phyloP scores from a whole-genome alignment of 2,329 filamentous ascomycete species.

The Trichoderma hamatum region DNA sequence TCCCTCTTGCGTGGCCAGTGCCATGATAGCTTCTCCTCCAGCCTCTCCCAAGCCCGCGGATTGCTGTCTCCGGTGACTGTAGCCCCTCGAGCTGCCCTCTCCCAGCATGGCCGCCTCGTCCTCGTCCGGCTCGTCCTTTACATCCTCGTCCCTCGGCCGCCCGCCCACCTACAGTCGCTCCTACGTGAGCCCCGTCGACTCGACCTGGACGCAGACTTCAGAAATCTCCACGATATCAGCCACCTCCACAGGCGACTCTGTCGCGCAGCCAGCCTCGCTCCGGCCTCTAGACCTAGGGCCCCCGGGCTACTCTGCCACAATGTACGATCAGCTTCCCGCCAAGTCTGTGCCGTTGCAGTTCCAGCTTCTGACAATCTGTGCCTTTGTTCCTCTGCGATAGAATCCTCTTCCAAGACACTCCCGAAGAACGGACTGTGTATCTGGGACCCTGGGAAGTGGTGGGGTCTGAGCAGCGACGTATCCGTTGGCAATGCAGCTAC shows the following conservation, averaged over 20 bases:
- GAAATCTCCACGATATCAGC: constrained; percentile 49
- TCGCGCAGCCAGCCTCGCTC: constrained; percentile 44
- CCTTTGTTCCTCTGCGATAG: constrained; percentile 37
- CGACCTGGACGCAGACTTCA: constrained; percentile 52
- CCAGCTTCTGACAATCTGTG: constrained; percentile 31
- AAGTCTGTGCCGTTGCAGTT: neutral
- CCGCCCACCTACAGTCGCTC: constrained; percentile 47
- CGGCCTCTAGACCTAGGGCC: constrained; percentile 55
- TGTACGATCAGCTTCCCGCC: constrained; percentile 42
- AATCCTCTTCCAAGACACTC: constrained; percentile 54
- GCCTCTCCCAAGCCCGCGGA: constrained; percentile 6
- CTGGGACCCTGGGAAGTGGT: constrained; percentile 58
- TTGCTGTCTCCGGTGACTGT: constrained; percentile 16
- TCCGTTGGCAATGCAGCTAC: constrained; percentile 59
- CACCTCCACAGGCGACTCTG: constrained; percentile 43
- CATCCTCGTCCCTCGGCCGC: constrained; percentile 49
- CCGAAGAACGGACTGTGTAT: constrained; percentile 54
- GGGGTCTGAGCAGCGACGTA: constrained; percentile 50
- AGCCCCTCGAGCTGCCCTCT: constrained; percentile 4
- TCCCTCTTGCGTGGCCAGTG: constrained; percentile 15
- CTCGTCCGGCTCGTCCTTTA: constrained; percentile 54
- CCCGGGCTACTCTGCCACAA: constrained; percentile 57
- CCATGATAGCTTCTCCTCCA: constrained; percentile 27
- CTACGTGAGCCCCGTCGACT: constrained; percentile 49
- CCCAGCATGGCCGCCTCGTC: constrained; percentile 46